Base-by-base conservation (phyloP, 371 early-diverging fungal species). In the Rhizopus stolonifer region DNA sequence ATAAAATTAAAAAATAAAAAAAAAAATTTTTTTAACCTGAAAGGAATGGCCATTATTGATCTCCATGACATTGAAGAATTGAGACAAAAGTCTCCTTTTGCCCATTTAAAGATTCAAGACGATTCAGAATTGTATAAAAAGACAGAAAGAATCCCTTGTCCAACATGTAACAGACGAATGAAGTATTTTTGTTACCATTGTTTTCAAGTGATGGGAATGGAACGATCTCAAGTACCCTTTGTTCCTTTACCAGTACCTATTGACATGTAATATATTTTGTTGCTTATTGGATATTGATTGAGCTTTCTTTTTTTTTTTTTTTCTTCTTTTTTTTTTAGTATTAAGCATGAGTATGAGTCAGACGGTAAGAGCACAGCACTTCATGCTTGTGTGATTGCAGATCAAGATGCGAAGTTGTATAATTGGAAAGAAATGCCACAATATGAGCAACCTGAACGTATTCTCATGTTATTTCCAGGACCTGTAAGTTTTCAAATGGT, bases 401-500 rank as follows among this genome's bases (percentile, higher is more conserved):
- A 85, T 0, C 62, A 80, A 6, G 78, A 90, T 58, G 87, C 87
- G 1, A 65, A 72, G 23, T 77, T 93, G n/a, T 73, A 82, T 49
- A 63, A 66, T 19, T 86, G 80, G 61, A 60, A 73, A 24, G 48
- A 67, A n/a, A 76, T 80, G 57, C 80, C 81, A 0, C 65, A 71
- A 44, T 83, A 82, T 46, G 68, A 80, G 1, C 71, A 92, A 49
- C 87, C 88, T 0, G 79, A 79, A 44, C 76, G 86, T 15, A 74
- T 82, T 1, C 66, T 93, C n/a, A 73, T 96, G 49, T 70, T 96
- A n/a, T 96, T 86, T 64, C 95, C 95, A n/a, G 87, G 92, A 5
- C 78, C 80, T 21, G 92, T 90, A 82, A 77, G 59, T 33, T 38
- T 9, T 34, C n/a, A 40, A 17, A 15, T 46, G 14, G 5, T 18